Base-by-base conservation (phyloP, 75 land plant species). In the Pinus albicaulis region DNA sequence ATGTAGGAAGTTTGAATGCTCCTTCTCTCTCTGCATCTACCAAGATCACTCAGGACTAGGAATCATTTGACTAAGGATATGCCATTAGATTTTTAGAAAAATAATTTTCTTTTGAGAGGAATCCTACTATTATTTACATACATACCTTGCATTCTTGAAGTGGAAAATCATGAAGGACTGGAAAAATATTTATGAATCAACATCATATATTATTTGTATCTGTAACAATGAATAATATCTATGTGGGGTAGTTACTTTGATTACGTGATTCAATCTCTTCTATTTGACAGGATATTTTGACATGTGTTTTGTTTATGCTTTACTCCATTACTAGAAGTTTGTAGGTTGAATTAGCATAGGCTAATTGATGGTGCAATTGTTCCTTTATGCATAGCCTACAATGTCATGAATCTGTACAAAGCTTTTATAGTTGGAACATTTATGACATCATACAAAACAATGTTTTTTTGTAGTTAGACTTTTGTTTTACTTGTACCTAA, bases 31-130 rank as follows among this genome's bases (percentile, higher is more conserved):
- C 24, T 5, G 44, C 89, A 58, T 80, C 89, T 38, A 73, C 87
- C 12, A 80, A 58, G 22, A 55, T 76, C 17, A 86, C 86, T 65
- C 57, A 83, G 52, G 86, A 92, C 66, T 89, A 91, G 89, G 91
- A 84, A 68, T 34, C 68, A 11, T 89, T 89, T 72, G 86, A 89
- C 28, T 89, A 22, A 66, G n/a, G 20, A 66, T 63, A 34, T 66
- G 2, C 34, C 31, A 66, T 19, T 34, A n/a, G 15, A 14, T 1
- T 38, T 36, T 36, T 34, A 65, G 48, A 16, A 34, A 3, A 19
- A 65, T 65, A 34, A n/a, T 38, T 5, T 38, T 38, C n/a, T 20
- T 66, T 66, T 66, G 34, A 7, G 38, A 41, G 7, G 5, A 41
- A 41, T 4, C 7, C 44, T 41, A 41, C 44, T 41, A 41, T 41